Base-by-base conservation (phyloP, 306 rosid species). In the Inga oerstediana region DNA sequence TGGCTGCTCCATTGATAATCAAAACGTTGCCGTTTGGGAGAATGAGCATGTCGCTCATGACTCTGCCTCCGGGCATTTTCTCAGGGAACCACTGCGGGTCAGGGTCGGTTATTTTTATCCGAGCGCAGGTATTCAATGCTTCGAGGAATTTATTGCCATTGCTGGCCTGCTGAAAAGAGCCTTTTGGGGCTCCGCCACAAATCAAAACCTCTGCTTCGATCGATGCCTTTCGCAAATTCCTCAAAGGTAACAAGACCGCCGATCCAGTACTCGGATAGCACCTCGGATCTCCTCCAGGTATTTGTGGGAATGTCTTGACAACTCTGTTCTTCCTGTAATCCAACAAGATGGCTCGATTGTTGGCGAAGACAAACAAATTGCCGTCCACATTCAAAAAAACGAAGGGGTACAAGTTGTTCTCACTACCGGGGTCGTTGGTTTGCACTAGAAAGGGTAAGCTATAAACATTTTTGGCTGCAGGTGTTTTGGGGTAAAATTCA, bases 101-200 rank as follows among this genome's bases (percentile, higher is more conserved):
- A 49, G 92, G 84, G 89, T 93, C 92, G 34, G 92, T 91, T 20
- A 90, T 87, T 77, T 87, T 87, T 48, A 91, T 86, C 74, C 97
- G 84, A 0, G 72, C 92, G 17, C 95, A 93, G 0, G 90, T 87
- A 10, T 85, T 82, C 75, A 93, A 84, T 1, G 97, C 91, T 17
- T 12, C 27, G 0, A 44, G 35, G 64, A 5, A 88, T 83, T 88
- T 2, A 43, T 8, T 1, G 75, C 85, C 65, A 10, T 56, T 0
- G 14, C 32, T 4, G 0, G 86, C 87, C 15, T 64, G 19, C 0
- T 1, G 1, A 37, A 2, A 86, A 20, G 94, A 79, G 3, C 95
- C 94, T 86, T 77, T 86, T 5, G 95, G 93, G 20, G 95, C 91
- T 39, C 94, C 97, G 20, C 97, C 97, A 44, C 97, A 93, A 0